Evolutionary conservation across 352 stramenopile genomes (phyloP).

Genomic region (Phytopythium chamaehyphon): DNA sequence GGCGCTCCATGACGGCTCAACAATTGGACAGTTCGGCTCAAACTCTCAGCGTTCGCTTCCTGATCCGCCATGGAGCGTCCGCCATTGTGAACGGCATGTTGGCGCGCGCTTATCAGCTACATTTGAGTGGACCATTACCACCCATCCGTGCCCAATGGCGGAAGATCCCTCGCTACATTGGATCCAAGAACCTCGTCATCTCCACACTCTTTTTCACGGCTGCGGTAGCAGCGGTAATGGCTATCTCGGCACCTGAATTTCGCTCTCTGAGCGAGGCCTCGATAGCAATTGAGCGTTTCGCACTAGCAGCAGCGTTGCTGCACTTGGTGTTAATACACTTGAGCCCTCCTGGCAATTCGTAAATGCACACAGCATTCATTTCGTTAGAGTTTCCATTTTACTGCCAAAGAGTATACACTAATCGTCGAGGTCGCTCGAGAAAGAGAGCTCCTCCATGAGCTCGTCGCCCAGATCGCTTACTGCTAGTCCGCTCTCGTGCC

Average conservation of each 20-base stretch:
- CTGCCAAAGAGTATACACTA: too few species aligned
- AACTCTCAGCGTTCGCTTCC: conserved; percentile 48
- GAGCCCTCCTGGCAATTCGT: not conserved
- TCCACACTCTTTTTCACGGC: conserved; percentile 48
- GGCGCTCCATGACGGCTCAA: conserved; percentile 4
- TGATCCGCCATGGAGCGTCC: conserved; percentile 24
- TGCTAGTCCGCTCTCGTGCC: conserved; percentile 60
- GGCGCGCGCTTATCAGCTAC: conserved; percentile 42
- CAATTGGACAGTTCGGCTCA: conserved; percentile 17
- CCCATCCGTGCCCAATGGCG: conserved; percentile 27
- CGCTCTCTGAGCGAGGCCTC: conserved; percentile 49
- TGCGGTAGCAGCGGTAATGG: conserved; percentile 33
- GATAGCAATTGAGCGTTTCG: conserved; percentile 39
- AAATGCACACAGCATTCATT: not conserved
- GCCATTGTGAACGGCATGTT: conserved; percentile 32
- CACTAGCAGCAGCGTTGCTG: conserved; percentile 23
- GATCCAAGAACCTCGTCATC: conserved; percentile 59
- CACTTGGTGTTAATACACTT: conserved; percentile 33
- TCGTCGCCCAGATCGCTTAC: conserved; percentile 27
- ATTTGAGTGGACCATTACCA: conserved; percentile 44
- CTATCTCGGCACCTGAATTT: conserved; percentile 23
- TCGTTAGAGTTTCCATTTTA: too few species aligned
- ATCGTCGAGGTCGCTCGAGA: conserved; percentile 38
- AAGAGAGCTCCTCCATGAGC: conserved; percentile 42
- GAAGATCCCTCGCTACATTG: conserved; percentile 46